phyloP scores from a whole-genome alignment of 306 rosid species.

The Cicer cuneatum region DNA sequence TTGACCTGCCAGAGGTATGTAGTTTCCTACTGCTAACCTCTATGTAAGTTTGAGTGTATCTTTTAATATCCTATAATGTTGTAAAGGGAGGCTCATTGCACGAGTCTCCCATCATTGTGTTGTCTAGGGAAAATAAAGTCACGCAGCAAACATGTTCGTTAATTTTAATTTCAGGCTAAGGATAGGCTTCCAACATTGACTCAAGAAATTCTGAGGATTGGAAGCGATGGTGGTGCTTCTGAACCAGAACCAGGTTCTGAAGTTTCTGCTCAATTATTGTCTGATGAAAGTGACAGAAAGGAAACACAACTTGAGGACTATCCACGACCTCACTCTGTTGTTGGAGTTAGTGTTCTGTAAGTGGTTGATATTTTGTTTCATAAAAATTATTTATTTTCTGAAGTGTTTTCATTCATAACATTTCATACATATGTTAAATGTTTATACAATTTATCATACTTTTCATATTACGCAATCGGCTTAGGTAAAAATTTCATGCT shows the following conservation, averaged over 20 bases:
- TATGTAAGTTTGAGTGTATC: neutral
- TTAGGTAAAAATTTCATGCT: constrained; percentile 26
- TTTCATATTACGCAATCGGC: neutral
- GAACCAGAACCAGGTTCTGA: constrained; percentile 49
- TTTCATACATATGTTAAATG: neutral
- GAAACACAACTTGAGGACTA: constrained; percentile 80
- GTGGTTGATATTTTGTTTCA: constrained; percentile 46
- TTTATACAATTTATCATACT: constrained; percentile 21
- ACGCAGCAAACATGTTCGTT: neutral
- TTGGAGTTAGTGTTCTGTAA: constrained; percentile 93
- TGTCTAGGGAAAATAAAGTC: constrained; percentile 18
- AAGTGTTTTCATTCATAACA: constrained; percentile 23
- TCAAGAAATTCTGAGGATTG: constrained; percentile 75
- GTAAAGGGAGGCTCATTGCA: constrained; percentile 7
- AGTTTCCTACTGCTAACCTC: constrained; percentile 13
- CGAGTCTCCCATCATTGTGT: neutral
- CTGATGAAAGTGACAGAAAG: constrained; percentile 52
- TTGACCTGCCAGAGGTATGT: constrained; percentile 88
- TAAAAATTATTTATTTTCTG: neutral
- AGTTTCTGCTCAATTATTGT: constrained; percentile 41
- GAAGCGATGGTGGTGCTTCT: constrained; percentile 52
- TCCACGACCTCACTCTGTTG: constrained; percentile 77
- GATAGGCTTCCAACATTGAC: constrained; percentile 65
- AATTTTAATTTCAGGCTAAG: constrained; percentile 59
- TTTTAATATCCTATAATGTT: constrained; percentile 26